Evolutionary conservation across 495 filamentous ascomycete genomes (phyloP), one percentile per base, ranked within the genome.

Genomic region (Neurospora sublineolata): DNA sequence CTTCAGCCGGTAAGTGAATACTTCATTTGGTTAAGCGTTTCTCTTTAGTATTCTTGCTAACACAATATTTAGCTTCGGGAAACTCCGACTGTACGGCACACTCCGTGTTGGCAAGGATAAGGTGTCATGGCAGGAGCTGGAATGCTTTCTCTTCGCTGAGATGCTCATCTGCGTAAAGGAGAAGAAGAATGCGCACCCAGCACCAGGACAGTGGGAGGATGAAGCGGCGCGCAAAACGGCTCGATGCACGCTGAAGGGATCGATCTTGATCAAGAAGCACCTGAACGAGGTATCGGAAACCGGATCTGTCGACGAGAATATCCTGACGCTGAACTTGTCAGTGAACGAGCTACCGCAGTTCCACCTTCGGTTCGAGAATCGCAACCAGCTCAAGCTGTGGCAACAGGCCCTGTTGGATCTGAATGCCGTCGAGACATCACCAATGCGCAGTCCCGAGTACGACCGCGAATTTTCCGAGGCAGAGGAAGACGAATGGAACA

Each of bases 141-240:
- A 98, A 79, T 99, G 96, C 79, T 99, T 92, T 81, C 87, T 99
- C 27, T 99, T 98, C 78, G 92, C 91, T 4, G 95, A 98, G 81
- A 99, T 99, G 95, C 93, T 99, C 69, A 99, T 99, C 74, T 99
- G 95, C 79, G 93, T 98, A 72, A 99, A 97, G 81, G 95, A 98
- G 78, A 97, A 97, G 86, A 96, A 94, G 80, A 80, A 85, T 36
- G 74, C 83, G 4, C 84, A 86, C 8, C 79, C 68, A 40, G 46
- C 71, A 42, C 79, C 74, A 58, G 81, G 83, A 71, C 85, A 90
- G 74, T 91, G 89, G 89, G 87, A 89, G 37, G 87, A 88, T 42
- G 87, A 87, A 36, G 83, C 86, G 38, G 87, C 89, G 18, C 84
- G 85, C 5, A 95, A 91, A 79, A 80, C 86, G 8, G 89, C 86